Base-by-base conservation (phyloP, 2,329 filamentous ascomycete genomes). In the Hirsutella minnesotensis region DNA sequence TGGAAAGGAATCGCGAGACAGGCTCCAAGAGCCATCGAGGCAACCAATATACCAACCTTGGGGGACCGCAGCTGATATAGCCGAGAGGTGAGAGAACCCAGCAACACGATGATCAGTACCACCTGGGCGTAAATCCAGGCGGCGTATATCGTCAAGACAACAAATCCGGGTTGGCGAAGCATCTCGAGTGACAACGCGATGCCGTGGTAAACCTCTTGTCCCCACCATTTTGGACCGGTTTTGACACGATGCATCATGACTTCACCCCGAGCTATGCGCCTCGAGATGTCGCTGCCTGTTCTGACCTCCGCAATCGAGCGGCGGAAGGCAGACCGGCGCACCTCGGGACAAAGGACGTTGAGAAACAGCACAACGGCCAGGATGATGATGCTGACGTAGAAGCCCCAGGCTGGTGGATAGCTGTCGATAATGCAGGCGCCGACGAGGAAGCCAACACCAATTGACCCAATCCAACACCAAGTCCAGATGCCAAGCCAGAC, bases 401-500 rank as follows among this genome's bases (percentile, higher is more conserved):
- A 85, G 0, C 84, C 84, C 82, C 81, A 88, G 2, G 75, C 73
- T 2, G 84, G 82, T 41, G 73, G 70, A 29, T 79, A 59, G 9
- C 58, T 60, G 48, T 81, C 75, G 51, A 88, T 86, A 51, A 88
- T 75, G 31, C 71, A 64, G 10, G 83, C 82, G 3, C 85, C 85
- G 33, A 85, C 66, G 44, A 84, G 63, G 54, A 88, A 89, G 0
- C 85, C 84, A 31, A 86, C 56, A 0, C 78, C 76, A 19, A 88
- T 68, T 19, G 82, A 85, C 5, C 79, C 81, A 51, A 85, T 77
- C 60, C 77, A 84, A 56, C 81, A 85, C 77, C 81, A 89, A 0
- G 81, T 80, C 82, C 83, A 88, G 43, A 84, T 69, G 2, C 82
- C 81, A 9, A 87, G 68, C 85, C 84, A 89, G n/a, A 84, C 65